phyloP scores from a whole-genome alignment of 768 basidiomycete species.

The Psilocybe sp. region DNA sequence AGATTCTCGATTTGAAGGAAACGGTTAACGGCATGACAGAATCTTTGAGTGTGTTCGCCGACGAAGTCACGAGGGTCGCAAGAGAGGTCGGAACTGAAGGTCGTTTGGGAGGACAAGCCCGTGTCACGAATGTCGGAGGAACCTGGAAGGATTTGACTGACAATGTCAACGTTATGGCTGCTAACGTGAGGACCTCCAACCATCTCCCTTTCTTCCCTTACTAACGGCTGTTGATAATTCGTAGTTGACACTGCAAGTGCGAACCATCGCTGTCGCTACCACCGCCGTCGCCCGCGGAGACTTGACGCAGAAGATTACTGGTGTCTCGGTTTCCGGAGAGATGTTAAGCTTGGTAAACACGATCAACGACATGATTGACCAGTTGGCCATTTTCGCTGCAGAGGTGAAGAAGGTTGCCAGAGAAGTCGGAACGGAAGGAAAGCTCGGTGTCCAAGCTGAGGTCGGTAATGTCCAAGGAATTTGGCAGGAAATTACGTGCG shows the following conservation, averaged over 20 bases:
- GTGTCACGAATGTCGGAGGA: constrained; percentile 91
- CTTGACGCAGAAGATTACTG: constrained; percentile 89
- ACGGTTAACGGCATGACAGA: constrained; percentile 97
- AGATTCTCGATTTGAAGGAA: constrained; percentile 86
- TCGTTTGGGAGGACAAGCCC: constrained; percentile 88
- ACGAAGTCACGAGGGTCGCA: constrained; percentile 81
- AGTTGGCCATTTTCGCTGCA: constrained; percentile 52
- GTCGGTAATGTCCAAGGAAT: constrained; percentile 96
- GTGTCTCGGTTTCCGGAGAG: constrained; percentile 92
- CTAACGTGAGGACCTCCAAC: constrained; percentile 58
- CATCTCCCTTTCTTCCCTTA: background rate
- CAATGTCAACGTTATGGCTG: constrained; percentile 95
- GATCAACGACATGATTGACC: constrained; percentile 84
- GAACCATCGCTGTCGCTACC: constrained; percentile 90
- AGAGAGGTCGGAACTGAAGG: constrained; percentile 98
- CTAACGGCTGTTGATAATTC: background rate
- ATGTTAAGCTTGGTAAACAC: constrained; percentile 96
- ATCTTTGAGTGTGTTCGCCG: constrained; percentile 79
- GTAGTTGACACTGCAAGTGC: constrained; percentile 88
- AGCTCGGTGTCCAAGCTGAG: constrained; percentile 95
- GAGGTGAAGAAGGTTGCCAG: constrained; percentile 92
- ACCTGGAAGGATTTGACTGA: constrained; percentile 98
- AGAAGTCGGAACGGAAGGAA: constrained; percentile 98
- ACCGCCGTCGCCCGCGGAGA: constrained; percentile 95
- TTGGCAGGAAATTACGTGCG: constrained; percentile 98